Evolutionary conservation across 2,329 filamentous ascomycete species (phyloP), one percentile per base, ranked within the genome.

Genomic region (Claviceps spartinae): DNA sequence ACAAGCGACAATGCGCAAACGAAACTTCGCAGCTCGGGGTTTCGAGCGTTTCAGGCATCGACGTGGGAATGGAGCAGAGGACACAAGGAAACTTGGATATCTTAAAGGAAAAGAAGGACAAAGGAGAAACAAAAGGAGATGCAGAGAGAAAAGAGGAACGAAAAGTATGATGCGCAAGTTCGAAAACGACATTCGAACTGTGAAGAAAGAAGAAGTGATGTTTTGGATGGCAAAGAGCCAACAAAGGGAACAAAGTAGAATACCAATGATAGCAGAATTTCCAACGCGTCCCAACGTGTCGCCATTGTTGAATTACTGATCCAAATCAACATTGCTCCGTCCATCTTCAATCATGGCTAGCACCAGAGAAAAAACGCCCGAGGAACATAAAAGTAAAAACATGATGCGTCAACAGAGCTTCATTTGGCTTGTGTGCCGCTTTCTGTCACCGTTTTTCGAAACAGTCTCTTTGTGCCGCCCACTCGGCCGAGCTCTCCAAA

Each of bases 401-500:
- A 7, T 54, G 22, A 16, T 42, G 14, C 40, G 20, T 42, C 41
- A 4, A 13, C 5, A 24, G 58, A 48, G 61, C 49, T 54, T 58
- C 49, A 34, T 9, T 57, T 54, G 55, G 57, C 37, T 58, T 61
- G 34, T 58, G 41, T 7, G 24, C 34, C 49, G 20, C 41, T 48
- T n/a, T 54, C 63, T 45, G 65, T 61, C 7, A 34, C 30, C 1
- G 55, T 64, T 65, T 74, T 74, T 60, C 81, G 74, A 61, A 86
- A 87, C 49, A 90, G 64, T 58, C 86, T 76, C 69, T 85, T 85
- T 16, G 86, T 89, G 7, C 77, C 79, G 2, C 86, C 85, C 5
- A 83, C 81, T 63, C 78, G 86, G 45, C 84, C 83, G 58, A 89
- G 67, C 57, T 88, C 83, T 20, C 82, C 83, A 65, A 88, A 86